Conservation (phyloP, 2,329 filamentous ascomycete genomes). For the Didymella exigua region DNA sequence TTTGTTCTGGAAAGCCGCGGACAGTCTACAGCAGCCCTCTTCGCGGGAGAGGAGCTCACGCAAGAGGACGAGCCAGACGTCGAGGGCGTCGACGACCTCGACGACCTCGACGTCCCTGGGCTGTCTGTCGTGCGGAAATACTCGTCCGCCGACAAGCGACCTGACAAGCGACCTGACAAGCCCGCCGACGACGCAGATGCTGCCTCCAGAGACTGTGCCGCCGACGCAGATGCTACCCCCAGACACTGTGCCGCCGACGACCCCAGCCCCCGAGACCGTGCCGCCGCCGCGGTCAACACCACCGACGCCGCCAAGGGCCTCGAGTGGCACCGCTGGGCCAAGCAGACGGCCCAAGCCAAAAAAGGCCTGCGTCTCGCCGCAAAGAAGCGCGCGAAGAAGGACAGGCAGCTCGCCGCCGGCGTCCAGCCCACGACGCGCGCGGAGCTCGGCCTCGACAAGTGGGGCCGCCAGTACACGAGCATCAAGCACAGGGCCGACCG, state of each 20-base stretch:
- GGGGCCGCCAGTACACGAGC: neutral
- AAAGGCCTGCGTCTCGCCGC: neutral
- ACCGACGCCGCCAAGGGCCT: neutral
- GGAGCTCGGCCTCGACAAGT: neutral
- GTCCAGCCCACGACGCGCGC: neutral
- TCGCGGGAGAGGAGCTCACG: conserved; percentile 10
- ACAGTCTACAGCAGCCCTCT: conserved; percentile 13
- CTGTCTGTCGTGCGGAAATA: no score
- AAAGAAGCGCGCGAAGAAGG: neutral
- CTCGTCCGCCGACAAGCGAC: neutral
- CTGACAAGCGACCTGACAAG: neutral
- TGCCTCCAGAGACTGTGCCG: no score
- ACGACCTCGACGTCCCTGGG: neutral
- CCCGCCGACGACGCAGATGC: no score
- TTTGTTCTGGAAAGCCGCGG: conserved; percentile 27
- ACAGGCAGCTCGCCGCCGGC: neutral
- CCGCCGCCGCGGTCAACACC: neutral
- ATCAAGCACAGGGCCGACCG: neutral
- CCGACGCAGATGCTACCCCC: no score
- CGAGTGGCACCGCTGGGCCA: conserved; percentile 10
- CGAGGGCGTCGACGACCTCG: neutral
- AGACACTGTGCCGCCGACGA: no score
- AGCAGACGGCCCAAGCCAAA: conserved; percentile 1
- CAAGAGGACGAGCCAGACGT: neutral
- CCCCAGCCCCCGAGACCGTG: no score